Evolutionary conservation across 2,329 filamentous ascomycete genomes (phyloP).

Genomic region (Septoria linicola): DNA sequence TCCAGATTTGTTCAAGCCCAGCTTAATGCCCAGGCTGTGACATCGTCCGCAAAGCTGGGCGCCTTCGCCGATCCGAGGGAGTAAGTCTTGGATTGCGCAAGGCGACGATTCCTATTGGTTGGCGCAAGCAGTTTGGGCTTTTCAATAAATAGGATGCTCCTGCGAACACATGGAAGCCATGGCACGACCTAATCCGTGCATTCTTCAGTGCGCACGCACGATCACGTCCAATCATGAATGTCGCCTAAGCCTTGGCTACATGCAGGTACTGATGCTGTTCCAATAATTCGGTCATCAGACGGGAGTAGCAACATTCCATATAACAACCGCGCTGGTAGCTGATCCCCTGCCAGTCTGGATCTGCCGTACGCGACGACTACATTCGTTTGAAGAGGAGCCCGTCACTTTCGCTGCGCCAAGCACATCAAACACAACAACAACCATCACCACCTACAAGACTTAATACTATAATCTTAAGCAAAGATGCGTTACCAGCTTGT

Average conservation of each 20-base stretch:
- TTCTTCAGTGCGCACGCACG: neutral
- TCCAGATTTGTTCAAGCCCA: slow-evolving; percentile 5
- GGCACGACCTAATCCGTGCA: slow-evolving; percentile 6
- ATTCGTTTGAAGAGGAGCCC: slow-evolving; percentile 11
- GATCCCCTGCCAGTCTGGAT: slow-evolving; percentile 1
- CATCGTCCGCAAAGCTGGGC: slow-evolving; percentile 1
- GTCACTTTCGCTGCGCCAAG: neutral
- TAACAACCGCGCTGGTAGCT: slow-evolving; percentile 1
- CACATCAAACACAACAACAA: neutral
- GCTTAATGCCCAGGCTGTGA: slow-evolving; percentile 1
- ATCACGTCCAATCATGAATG: no score
- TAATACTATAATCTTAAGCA: slow-evolving; percentile 1
- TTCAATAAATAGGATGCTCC: neutral
- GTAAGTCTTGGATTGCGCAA: slow-evolving; percentile 4
- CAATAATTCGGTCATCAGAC: neutral
- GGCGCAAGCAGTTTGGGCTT: neutral
- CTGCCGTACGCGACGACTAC: slow-evolving; percentile 6
- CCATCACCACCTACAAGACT: neutral
- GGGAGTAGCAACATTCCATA: slow-evolving; percentile 1
- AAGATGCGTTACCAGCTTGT: slow-evolving; percentile 13
- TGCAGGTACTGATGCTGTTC: slow-evolving; percentile 12
- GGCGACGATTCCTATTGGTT: neutral
- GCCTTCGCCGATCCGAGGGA: neutral
- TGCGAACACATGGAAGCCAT: slow-evolving; percentile 7
- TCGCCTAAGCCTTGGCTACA: slow-evolving; percentile 6